phyloP scores from a whole-genome alignment of 2,329 filamentous ascomycete genomes.

The Cercospora zeae-maydis region DNA sequence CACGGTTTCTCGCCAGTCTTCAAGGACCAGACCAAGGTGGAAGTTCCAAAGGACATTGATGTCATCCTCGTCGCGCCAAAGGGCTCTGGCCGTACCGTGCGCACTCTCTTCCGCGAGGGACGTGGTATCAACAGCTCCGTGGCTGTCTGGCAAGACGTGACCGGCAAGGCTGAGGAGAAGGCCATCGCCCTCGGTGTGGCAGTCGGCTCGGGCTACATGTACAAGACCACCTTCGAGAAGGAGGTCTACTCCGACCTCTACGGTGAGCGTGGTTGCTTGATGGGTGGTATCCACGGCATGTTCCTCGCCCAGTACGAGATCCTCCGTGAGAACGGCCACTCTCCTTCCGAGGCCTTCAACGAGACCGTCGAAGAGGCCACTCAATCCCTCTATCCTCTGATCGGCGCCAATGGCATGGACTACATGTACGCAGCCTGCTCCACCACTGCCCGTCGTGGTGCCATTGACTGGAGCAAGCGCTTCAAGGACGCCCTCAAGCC shows the following conservation, averaged over 20 bases:
- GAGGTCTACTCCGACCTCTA: conserved; percentile 99
- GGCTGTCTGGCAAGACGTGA: conserved; percentile 97
- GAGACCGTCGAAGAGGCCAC: conserved; percentile 99
- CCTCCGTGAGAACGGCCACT: conserved; percentile 96
- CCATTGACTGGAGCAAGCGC: conserved; percentile 94
- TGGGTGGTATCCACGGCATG: conserved; percentile 99
- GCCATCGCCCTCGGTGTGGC: conserved; percentile 94
- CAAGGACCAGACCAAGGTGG: conserved; percentile 99
- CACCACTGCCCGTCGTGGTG: conserved; percentile 94
- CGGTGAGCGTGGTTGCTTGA: conserved; percentile 98
- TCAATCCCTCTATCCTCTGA: conserved; percentile 95
- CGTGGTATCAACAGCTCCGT: conserved; percentile 99
- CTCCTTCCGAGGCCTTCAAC: conserved; percentile 98
- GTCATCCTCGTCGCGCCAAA: conserved; percentile 99
- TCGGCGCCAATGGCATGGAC: conserved; percentile 97
- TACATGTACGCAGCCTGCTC: conserved; percentile 99
- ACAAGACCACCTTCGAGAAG: conserved; percentile 99
- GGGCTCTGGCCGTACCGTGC: conserved; percentile 97
- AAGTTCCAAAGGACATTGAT: conserved; percentile 91
- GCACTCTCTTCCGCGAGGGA: conserved; percentile 97
- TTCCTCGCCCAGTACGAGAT: conserved; percentile 99
- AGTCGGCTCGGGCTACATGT: conserved; percentile 96
- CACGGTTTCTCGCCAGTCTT: conserved; percentile 99
- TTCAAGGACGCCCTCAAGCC: conserved; percentile 99
- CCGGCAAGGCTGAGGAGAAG: conserved; percentile 97